Conservation (phyloP, 768 basidiomycete genomes). For the Sporobolomyces pararoseus region DNA sequence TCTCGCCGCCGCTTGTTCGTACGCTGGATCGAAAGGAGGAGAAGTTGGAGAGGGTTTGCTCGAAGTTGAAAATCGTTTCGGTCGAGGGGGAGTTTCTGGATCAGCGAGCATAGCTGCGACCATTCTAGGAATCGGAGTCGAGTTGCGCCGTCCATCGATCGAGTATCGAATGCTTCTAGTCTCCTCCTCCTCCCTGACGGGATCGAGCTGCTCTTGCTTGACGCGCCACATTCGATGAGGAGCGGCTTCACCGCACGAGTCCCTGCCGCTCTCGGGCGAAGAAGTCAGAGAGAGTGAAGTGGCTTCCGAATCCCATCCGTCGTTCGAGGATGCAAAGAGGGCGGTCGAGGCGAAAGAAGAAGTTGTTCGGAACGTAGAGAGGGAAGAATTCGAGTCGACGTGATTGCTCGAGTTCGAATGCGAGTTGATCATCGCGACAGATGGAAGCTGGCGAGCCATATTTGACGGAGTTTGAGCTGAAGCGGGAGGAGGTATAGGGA, state of each 20-base stretch:
- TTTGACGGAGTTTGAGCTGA: neutral
- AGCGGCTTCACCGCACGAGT: slow-evolving; percentile 7
- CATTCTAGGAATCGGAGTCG: slow-evolving; percentile 28
- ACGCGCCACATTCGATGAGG: slow-evolving; percentile 35
- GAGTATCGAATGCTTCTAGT: slow-evolving; percentile 6
- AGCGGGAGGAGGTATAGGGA: neutral
- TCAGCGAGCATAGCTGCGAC: slow-evolving; percentile 26
- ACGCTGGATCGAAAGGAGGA: slow-evolving; percentile 27
- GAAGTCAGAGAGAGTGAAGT: slow-evolving; percentile 32
- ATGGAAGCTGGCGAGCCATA: slow-evolving; percentile 17
- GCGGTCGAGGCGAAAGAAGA: slow-evolving; percentile 39
- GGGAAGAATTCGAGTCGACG: slow-evolving; percentile 21
- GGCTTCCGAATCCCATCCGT: slow-evolving; percentile 38
- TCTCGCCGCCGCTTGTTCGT: slow-evolving; percentile 21
- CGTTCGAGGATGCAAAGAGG: slow-evolving; percentile 25
- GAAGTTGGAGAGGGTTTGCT: slow-evolving; percentile 23
- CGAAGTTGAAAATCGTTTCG: slow-evolving; percentile 30
- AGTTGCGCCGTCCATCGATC: slow-evolving; percentile 22
- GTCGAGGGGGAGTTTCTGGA: slow-evolving; percentile 36
- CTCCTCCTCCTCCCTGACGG: slow-evolving; percentile 20
- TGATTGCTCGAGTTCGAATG: neutral
- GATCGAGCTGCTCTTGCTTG: slow-evolving; percentile 15
- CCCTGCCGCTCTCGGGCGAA: slow-evolving; percentile 32
- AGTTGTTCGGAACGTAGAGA: slow-evolving; percentile 32
- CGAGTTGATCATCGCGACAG: slow-evolving; percentile 3